Base-by-base conservation (phyloP, 202 grass and related monocot genomes). In the Brachypodium distachyon region DNA sequence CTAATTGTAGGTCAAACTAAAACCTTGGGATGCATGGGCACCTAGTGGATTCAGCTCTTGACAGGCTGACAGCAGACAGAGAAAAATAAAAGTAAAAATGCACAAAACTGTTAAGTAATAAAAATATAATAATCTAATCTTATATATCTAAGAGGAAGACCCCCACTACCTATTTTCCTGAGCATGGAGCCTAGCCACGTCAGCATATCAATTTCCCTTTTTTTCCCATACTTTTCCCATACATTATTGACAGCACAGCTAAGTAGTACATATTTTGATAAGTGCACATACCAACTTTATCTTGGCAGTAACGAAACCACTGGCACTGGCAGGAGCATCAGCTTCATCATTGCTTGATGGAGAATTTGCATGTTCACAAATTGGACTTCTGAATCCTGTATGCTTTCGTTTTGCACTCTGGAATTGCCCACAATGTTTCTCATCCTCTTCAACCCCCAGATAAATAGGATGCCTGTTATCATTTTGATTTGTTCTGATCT, bases 381-480 rank as follows among this genome's bases (percentile, higher is more conserved):
- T 90, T 73, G 94, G 91, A 82, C 91, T 97, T 85, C 82, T 94
- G 82, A 97, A 97, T 14, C 90, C 94, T 31, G 61, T 73, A 50
- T 92, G 79, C 59, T 90, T 86, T 42, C 91, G 64, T 78, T 94
- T 97, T 72, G 84, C 50, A 82, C 79, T 93, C 19, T 77, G 72
- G 53, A 67, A 33, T 37, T 54, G 48, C 41, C 71, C 89, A 76
- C 31, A 22, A 37, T 79, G 73, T 81, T 83, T 91, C 63, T 90
- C 84, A 87, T 85, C 75, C 23, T 86, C 89, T 49, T 89, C 86
- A 88, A 58, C n/a, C 68, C 23, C 63, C 61, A 81, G 14, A 70
- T 78, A 75, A 82, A 69, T 48, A 79, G 76, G 80, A 52, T 44
- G 61, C 50, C 29, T 81, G 12, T 22, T 84, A 84, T 58, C 48